phyloP scores from a whole-genome alignment of 768 basidiomycete genomes.

The Suillus placidus region DNA sequence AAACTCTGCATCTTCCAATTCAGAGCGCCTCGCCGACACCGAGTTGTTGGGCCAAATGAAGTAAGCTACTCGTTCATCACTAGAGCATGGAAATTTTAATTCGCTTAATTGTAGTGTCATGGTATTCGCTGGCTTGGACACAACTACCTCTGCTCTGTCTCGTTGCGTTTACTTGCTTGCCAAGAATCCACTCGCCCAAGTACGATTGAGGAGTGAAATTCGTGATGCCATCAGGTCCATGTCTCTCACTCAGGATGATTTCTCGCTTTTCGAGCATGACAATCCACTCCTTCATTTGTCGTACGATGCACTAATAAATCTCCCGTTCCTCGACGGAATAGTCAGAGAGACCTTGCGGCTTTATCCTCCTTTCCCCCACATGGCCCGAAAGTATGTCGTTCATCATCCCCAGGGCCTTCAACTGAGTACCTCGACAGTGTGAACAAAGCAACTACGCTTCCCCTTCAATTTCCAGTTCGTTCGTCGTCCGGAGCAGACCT shows the following conservation, averaged over 20 bases:
- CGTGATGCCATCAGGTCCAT: slow-evolving; percentile 15
- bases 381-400: slow-evolving; percentile 23
- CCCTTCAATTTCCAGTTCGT: background rate
- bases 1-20: slow-evolving; percentile 20
- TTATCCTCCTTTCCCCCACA: slow-evolving; percentile 22
- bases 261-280: slow-evolving; percentile 24
- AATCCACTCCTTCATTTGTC: slow-evolving; percentile 12
- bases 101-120: slow-evolving; percentile 18
- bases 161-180: slow-evolving; percentile 21
- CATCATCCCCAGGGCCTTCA: too few species aligned
- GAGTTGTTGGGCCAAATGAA: slow-evolving; percentile 33
- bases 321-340: slow-evolving; percentile 39
- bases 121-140: slow-evolving; percentile 21
- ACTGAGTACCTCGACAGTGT: background rate
- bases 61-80: slow-evolving; percentile 11
- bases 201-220: background rate
- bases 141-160: slow-evolving; percentile 22
- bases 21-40: slow-evolving; percentile 23
- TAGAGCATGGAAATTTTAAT: background rate
- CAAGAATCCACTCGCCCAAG: slow-evolving; percentile 8
- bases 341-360: slow-evolving; percentile 37
- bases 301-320: slow-evolving; percentile 31
- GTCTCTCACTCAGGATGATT: slow-evolving; percentile 9
- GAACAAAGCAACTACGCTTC: background rate
- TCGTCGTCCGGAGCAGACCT: background rate